A percentile compares a stretch with the other conserved stretches of the same genome.
Evolutionary conservation across 202 grass and related monocot genomes (phyloP).

Genomic region (Zoysia matrella): DNA sequence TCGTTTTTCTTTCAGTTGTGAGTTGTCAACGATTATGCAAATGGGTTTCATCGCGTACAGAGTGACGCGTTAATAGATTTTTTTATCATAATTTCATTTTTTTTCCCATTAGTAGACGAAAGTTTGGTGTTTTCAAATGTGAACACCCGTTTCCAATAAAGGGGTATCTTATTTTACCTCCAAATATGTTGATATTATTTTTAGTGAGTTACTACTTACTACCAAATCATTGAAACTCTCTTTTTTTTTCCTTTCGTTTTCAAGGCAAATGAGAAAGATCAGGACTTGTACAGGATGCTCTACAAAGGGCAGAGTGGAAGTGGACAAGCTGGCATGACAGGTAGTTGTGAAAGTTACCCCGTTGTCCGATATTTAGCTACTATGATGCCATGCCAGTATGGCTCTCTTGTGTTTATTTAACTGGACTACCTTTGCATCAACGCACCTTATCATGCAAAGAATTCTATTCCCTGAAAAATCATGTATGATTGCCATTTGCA

Average conservation of each 20-base stretch:
- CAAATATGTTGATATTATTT: not conserved
- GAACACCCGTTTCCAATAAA: not conserved
- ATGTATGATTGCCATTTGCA: slow-evolving; percentile 17
- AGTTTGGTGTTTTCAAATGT: not conserved
- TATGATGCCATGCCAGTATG: slow-evolving; percentile 22
- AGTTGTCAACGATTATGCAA: slow-evolving; percentile 22
- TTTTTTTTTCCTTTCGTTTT: not conserved
- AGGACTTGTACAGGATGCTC: slow-evolving; percentile 64
- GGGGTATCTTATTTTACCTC: not conserved
- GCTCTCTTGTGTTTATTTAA: slow-evolving; percentile 11
- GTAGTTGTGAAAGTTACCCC: slow-evolving; percentile 38
- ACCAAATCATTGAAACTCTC: not conserved
- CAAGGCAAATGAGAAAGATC: slow-evolving; percentile 72
- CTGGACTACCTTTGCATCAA: not conserved
- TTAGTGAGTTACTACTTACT: not conserved
- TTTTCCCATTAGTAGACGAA: slow-evolving; percentile 2
- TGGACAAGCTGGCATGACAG: slow-evolving; percentile 53
- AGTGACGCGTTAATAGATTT: slow-evolving; percentile 15
- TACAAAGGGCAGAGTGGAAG: slow-evolving; percentile 62
- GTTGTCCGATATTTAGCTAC: slow-evolving; percentile 9
- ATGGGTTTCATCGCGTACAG: slow-evolving; percentile 32
- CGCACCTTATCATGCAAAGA: not conserved
- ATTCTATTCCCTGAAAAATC: slow-evolving; percentile 1
- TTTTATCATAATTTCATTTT: slow-evolving; percentile 14
- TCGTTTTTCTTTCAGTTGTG: not conserved